Conservation (phyloP, 208 protist species). For the Acanthamoeba healyi region DNA sequence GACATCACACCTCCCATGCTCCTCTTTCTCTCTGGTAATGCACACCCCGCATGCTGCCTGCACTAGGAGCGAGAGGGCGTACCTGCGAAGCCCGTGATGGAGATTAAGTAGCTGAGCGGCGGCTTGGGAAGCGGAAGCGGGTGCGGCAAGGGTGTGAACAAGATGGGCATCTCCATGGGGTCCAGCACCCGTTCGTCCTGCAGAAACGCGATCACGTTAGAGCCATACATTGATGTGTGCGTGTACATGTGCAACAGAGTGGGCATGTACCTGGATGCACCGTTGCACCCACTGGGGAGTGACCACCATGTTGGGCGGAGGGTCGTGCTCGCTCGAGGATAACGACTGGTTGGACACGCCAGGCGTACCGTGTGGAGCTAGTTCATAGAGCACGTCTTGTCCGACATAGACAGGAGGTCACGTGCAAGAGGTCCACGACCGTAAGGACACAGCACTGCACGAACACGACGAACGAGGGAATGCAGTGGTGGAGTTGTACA, state of each 20-base stretch:
- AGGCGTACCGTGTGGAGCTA: conserved; percentile 36
- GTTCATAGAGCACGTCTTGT: conserved; percentile 4
- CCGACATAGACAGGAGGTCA: too few relatives aligned
- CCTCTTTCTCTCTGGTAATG: too few relatives aligned
- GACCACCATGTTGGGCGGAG: not conserved
- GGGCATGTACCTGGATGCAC: not conserved
- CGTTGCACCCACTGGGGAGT: conserved; percentile 40
- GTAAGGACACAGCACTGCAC: too few relatives aligned
- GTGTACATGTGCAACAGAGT: not conserved
- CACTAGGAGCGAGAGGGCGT: not conserved
- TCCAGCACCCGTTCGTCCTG: not conserved
- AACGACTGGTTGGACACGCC: not conserved
- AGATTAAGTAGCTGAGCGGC: not conserved
- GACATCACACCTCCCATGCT: too few relatives aligned
- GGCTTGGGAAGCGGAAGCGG: conserved; percentile 46
- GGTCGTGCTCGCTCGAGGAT: not conserved
- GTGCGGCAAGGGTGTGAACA: conserved; percentile 46
- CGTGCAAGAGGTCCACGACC: too few relatives aligned
- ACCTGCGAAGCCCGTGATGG: conserved; percentile 21
- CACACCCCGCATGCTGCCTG: too few relatives aligned
- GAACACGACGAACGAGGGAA: too few relatives aligned
- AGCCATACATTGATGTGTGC: not conserved
- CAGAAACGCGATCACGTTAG: too few relatives aligned
- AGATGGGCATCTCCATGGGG: not conserved
- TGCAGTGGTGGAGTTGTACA: not conserved